Base-by-base conservation (phyloP, 2,329 filamentous ascomycete genomes). In the Metarhizium album region DNA sequence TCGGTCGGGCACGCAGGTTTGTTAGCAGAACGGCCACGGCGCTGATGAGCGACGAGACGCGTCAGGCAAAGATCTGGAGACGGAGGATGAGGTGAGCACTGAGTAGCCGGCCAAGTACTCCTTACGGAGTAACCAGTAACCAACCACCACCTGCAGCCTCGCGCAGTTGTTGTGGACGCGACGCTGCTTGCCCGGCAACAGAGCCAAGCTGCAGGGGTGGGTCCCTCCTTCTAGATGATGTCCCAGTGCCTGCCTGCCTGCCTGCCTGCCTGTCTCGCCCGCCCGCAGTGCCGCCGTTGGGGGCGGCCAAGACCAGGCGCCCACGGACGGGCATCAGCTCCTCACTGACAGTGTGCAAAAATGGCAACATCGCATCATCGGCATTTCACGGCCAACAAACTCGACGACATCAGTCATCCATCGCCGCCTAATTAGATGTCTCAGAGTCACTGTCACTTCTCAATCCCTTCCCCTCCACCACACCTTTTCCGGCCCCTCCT, bases 151-250 rank as follows among this genome's bases (percentile, higher is more conserved):
- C 22, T 43, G 7, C 20, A 14, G 20, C 4, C 13, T 40, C 27
- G 52, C 46, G 48, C 43, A 49, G 51, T 53, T 52, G 56, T 53
- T 56, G 50, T 56, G 50, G 47, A 49, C 20, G 48, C 43, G 31
- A 38, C 23, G 31, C 49, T 48, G 35, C 40, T 43, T 55, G 55
- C 55, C 55, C 42, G 51, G 55, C 54, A 56, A 57, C 54, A 52
- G 51, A 47, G 38, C 37, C 46, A 48, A 40, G 43, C n/a, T 42
- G 22, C n/a, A n/a, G n/a, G n/a, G n/a, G n/a, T 49, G 48, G 48
- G 42, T 45, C 47, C 40, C 22, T 43, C 40, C 40, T 43, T 43
- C 40, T n/a, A n/a, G n/a, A n/a, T n/a, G n/a, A n/a, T n/a, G n/a
- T n/a, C n/a, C n/a, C n/a, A n/a, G n/a, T n/a, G n/a, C n/a, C n/a